Base-by-base conservation (phyloP, 2,329 filamentous ascomycete species). In the Colletotrichum melonis region DNA sequence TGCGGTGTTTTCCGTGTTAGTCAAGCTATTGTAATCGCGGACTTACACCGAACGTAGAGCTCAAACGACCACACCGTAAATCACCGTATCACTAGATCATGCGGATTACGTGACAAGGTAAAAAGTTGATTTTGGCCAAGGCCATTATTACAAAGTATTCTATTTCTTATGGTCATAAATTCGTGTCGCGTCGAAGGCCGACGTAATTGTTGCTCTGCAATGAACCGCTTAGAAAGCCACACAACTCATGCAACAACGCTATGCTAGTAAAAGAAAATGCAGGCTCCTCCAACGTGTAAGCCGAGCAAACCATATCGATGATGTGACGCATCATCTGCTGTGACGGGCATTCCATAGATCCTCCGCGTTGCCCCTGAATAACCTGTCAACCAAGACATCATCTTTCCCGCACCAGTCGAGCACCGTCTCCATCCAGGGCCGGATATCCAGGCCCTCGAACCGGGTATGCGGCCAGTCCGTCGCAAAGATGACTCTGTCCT, bases 391-490 rank as follows among this genome's bases (percentile, higher is more conserved):
- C 49, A 90, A 78, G 8, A 79, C 75, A 5, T 83, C 80, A 66
- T 87, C 82, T 1, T 83, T 81, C 1, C 81, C 84, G 75, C 88
- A 90, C 85, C 88, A 88, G 16, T 86, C 82, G 67, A 92, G 78
- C 62, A 89, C 88, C 65, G 80, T 83, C 71, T 89, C 84, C 32
- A 90, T 84, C 78, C 88, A 92, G 0, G 86, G 87, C 59, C 79
- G 82, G 26, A 91, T 88, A 76, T 92, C 86, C 2, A 90, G 75
- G 2, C 86, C 86, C 26, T 90, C 87, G 72, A 88, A 92, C 14
- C 90, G 83, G 3, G 91, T 92, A 78, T 92, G 90, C 24, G 90
- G 90, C 90, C 90, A 92, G 76, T 92, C 90, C 0, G 88, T 90
- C 1, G 89, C 89, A 78, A 90, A 92, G 0, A 92, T 85, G 11